Percentiles rank a stretch among this genome's conserved stretches.
These are phyloP conservation scores for Populus hybrid DNA, from an alignment of 441 rosid species.

Conservation along the genomic window DNA sequence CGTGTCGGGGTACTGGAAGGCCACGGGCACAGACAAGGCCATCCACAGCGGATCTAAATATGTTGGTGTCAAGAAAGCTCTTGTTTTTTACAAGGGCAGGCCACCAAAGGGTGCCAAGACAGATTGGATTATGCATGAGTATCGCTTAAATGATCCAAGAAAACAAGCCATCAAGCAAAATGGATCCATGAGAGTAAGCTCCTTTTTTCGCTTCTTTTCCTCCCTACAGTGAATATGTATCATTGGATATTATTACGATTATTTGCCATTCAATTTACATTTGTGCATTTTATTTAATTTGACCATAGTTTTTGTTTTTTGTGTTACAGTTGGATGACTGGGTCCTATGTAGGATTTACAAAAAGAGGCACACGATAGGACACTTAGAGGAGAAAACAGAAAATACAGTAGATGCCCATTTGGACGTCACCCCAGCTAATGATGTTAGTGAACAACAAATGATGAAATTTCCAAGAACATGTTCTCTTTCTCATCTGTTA, in stretches of 20 bases:
- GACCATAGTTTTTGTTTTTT: not conserved
- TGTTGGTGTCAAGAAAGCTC: slow-evolving; percentile 44
- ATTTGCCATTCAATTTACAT: not conserved
- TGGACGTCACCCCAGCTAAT: slow-evolving; percentile 7
- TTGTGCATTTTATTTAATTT: not conserved
- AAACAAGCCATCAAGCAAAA: slow-evolving; percentile 34
- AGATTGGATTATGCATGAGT: slow-evolving; percentile 92
- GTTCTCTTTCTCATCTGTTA: slow-evolving; percentile 54
- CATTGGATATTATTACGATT: not conserved
- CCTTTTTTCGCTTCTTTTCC: not conserved
- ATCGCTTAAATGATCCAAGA: slow-evolving; percentile 54
- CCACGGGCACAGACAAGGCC: slow-evolving; percentile 88
- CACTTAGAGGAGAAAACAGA: slow-evolving; percentile 36
- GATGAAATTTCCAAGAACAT: slow-evolving; percentile 54
- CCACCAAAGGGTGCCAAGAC: slow-evolving; percentile 78
- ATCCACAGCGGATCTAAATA: slow-evolving; percentile 57
- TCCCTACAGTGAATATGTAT: not conserved
- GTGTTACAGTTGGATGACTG: slow-evolving; percentile 46
- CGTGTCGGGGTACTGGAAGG: slow-evolving; percentile 92
- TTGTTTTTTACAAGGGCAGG: slow-evolving; percentile 76
- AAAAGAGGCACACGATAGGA: slow-evolving; percentile 48
- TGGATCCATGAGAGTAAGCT: slow-evolving; percentile 78
- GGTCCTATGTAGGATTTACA: slow-evolving; percentile 83
- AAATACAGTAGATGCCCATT: slow-evolving; percentile 15
- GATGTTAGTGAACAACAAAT: slow-evolving; percentile 26